Evolutionary conservation across 2,329 filamentous ascomycete species (phyloP), one percentile per base, ranked within the genome.

Genomic region (Colletotrichum sp.): DNA sequence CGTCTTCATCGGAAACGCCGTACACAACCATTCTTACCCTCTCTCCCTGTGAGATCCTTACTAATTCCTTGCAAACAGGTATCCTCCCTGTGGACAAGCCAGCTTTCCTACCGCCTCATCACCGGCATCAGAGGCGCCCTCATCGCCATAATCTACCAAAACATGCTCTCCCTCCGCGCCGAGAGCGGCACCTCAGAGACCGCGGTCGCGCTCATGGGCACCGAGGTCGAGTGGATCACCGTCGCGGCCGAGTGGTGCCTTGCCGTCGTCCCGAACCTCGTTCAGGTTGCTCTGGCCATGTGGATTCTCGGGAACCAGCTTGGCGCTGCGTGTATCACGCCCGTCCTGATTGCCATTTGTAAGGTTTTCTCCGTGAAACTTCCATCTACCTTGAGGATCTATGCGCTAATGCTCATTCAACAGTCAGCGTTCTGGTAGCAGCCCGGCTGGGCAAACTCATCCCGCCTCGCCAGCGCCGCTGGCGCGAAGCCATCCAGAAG

Each of bases 401-500:
- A 28, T 58, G 22, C 16, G 16, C 36, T 39, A 15, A 39, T 39
- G 18, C 18, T 0, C 4, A 0, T 0, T 0, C 18, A 3, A 58
- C n/a, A 74, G 72, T 61, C 1, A 62, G 73, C 13, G 62, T 75
- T 4, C 18, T 27, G 2, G 8, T n/a, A 8, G 62, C 61, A 1
- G 15, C 56, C 2, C 61, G 10, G 12, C 12, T 43, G 15, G 69
- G 72, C 6, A 55, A 67, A 3, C 18, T 67, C 8, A 25, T 75
- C 3, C 72, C 69, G 1, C 62, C 55, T 3, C 72, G 69, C 8
- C 72, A 75, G 55, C 69, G 69, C 28, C 27, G 39, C 6, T 91
- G 89, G 89, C 83, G 90, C 36, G 82, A 87, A 64, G 88, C 87
- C 10, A 88, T 89, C 18, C 85, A 90, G 78, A 82, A 81, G 27